Conservation (phyloP, 306 rosid genomes). For the Lathyrus aphaca region DNA sequence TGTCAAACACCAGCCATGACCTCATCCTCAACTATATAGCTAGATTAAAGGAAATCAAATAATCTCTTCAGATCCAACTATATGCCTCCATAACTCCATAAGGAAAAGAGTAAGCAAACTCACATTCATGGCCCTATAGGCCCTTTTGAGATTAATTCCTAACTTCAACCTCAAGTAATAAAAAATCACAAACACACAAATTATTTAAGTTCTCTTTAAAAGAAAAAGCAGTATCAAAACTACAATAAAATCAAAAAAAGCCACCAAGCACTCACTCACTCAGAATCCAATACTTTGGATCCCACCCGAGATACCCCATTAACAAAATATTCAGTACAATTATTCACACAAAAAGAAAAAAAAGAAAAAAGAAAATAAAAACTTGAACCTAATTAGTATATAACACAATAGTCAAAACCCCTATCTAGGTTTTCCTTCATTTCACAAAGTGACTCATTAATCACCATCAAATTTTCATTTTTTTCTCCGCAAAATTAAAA, state of each 20-base stretch:
- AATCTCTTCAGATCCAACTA: constrained; percentile 11
- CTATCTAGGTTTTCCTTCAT: constrained; percentile 22
- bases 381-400: background rate
- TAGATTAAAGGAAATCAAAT: constrained; percentile 11
- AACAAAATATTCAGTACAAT: constrained; percentile 17
- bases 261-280: constrained; percentile 4
- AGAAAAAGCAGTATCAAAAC: background rate
- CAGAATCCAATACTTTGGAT: constrained; percentile 32
- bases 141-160: constrained; percentile 20
- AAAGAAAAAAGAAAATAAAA: background rate
- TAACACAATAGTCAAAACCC: background rate
- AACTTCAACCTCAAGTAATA: constrained; percentile 17
- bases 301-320: constrained; percentile 26
- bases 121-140: background rate
- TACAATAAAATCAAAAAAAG: constrained; percentile 4
- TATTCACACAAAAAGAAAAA: background rate
- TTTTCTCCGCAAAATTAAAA: background rate
- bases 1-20: constrained; percentile 2
- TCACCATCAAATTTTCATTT: constrained; percentile 10
- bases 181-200: background rate
- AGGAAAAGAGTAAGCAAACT: background rate
- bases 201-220: background rate
- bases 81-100: background rate
- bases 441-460: constrained; percentile 12
- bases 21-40: constrained; percentile 16